Evolutionary conservation across 345 rosid genomes (phyloP), one percentile per base, ranked within the genome.

Genomic region (Populus alba): DNA sequence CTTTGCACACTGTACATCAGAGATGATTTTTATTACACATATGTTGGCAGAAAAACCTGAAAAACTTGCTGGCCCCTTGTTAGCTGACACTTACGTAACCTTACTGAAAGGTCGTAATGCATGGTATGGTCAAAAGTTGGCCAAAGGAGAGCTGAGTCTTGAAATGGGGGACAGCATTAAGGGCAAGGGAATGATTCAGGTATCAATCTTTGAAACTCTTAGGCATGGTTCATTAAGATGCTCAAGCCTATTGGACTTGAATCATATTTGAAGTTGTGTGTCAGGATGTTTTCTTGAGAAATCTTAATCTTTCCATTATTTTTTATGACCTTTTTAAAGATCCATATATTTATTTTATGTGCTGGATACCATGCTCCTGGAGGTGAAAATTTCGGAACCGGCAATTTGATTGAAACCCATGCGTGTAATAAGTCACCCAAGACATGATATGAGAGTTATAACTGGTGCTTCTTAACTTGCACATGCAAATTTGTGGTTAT

Each of bases 101-200:
- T 85, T 96, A 53, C 80, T 94, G 72, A 94, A 96, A 85, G 99
- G 97, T 81, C 97, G 98, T 66, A 96, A 94, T 78, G 95, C 99
- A 2, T 96, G 99, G 99, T 96, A 96, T 7, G 99, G 99, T 39
- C 99, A 94, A 81, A 85, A 88, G 90, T 83, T 96, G 55, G 99
- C 98, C 25, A 85, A 89, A 80, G 95, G 97, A 7, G 91, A 85
- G 47, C 75, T 96, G 79, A 96, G 77, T 78, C 85, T 90, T 71
- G 98, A 94, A 68, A 92, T 92, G 97, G 99, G 99, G 25, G 99
- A 96, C 81, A 96, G 92, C 73, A 94, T 96, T 79, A 90, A 85
- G 25, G 98, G 99, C 29, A 96, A 96, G 81, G 99, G 99, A 70
- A 96, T 92, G 98, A 96, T 96, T 89, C 99, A 96, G 98, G 99